Percentiles rank a stretch among this genome's conserved stretches.
Conservation (phyloP, 768 basidiomycete species). For the Lyophyllum atratum region DNA sequence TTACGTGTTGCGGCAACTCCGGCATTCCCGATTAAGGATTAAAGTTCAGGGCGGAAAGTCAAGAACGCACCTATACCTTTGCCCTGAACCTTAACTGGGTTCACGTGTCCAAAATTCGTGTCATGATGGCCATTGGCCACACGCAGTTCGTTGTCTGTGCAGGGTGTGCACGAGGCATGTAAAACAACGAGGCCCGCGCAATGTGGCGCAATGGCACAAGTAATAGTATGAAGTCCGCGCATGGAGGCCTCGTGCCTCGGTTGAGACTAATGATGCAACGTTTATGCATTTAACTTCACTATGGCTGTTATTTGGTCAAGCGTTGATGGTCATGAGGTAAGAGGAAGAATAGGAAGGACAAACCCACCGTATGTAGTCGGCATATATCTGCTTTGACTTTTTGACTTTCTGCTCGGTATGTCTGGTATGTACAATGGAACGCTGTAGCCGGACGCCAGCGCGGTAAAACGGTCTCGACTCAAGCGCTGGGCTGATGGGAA, state of each 20-base stretch:
- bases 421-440: too few relatives aligned
- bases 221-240: neutral
- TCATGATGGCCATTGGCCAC: neutral
- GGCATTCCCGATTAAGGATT: too few relatives aligned
- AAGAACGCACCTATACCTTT: neutral
- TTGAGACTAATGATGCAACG: neutral
- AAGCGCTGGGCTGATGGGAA: neutral
- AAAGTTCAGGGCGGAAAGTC: too few relatives aligned
- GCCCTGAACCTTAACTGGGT: constrained; percentile 14
- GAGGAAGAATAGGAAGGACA: neutral
- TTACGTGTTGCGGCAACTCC: too few relatives aligned
- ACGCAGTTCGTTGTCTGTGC: neutral
- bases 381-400: neutral
- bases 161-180: neutral
- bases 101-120: constrained; percentile 11
- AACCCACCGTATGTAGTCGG: too few relatives aligned
- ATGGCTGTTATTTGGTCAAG: neutral
- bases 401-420: neutral
- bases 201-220: constrained; percentile 15
- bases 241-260: neutral
- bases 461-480: neutral
- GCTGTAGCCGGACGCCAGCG: too few relatives aligned
- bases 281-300: neutral
- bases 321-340: constrained; percentile 8
- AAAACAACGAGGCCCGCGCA: neutral